Percentiles rank a stretch among this genome's conserved stretches.
Evolutionary conservation across 2,329 filamentous ascomycete genomes (phyloP).

Genomic region (Fusarium haematococcum): DNA sequence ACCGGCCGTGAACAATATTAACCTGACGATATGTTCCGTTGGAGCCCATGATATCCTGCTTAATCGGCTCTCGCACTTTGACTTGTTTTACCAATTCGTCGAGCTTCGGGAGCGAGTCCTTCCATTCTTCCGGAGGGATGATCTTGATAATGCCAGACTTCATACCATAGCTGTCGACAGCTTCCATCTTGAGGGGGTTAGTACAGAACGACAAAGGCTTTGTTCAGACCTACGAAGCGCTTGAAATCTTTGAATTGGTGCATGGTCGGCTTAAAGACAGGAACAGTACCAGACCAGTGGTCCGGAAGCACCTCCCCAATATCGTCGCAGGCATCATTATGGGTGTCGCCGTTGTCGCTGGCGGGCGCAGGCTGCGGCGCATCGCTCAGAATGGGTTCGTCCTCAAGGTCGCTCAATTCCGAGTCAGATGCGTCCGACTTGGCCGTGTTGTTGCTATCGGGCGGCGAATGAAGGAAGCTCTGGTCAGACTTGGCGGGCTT

Average conservation of each 20-base stretch:
- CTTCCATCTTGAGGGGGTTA: slow-evolving; percentile 71
- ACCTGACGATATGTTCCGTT: slow-evolving; percentile 96
- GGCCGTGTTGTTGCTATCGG: slow-evolving; percentile 71
- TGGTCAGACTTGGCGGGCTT: slow-evolving; percentile 49
- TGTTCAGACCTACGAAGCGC: slow-evolving; percentile 73
- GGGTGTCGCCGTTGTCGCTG: slow-evolving; percentile 39
- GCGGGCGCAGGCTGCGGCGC: slow-evolving; percentile 42
- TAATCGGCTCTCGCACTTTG: slow-evolving; percentile 95
- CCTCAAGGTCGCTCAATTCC: slow-evolving; percentile 74
- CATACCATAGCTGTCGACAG: slow-evolving; percentile 96
- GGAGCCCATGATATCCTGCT: slow-evolving; percentile 96
- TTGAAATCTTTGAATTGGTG: slow-evolving; percentile 95
- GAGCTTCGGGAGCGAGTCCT: slow-evolving; percentile 79
- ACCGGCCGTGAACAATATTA: slow-evolving; percentile 95
- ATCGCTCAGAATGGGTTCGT: slow-evolving; percentile 58
- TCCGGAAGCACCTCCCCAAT: slow-evolving; percentile 85
- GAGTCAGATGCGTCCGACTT: slow-evolving; percentile 73
- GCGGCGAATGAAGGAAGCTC: slow-evolving; percentile 70
- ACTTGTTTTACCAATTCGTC: slow-evolving; percentile 91
- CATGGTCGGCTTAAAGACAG: slow-evolving; percentile 96
- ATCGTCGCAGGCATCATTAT: slow-evolving; percentile 63
- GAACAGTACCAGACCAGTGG: slow-evolving; percentile 91
- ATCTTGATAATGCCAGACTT: slow-evolving; percentile 97
- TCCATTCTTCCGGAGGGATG: slow-evolving; percentile 94
- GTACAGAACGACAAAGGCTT: slow-evolving; percentile 15